Base-by-base conservation (phyloP, 495 filamentous ascomycete genomes). In the Clavariopsis aquatica region DNA sequence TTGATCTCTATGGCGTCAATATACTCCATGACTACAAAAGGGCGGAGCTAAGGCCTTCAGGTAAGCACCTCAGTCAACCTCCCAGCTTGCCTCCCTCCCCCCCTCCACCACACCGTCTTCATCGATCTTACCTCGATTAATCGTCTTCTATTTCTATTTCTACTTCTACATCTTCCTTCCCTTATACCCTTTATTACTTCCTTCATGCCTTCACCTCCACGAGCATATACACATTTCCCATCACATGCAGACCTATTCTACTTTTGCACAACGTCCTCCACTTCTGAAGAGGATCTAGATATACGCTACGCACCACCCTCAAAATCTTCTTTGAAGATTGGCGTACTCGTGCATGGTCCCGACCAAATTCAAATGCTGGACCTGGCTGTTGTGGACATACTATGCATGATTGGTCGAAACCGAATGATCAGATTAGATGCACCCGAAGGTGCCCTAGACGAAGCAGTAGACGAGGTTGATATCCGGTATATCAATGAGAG, bases 221-320 rank as follows among this genome's bases (percentile, higher is more conserved):
- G 51, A 26, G 55, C 45, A 57, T 69, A 69, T 46, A 56, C 67
- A 17, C 46, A 57, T 23, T 52, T 70, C 26, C 67, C 67, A 22
- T 70, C 67, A 1, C 58, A 62, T 24, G 67, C 62, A 36, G 67
- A 70, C 26, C 57, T 70, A 8, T 70, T 70, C 53, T 66, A 70
- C 45, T 64, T 70, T 28, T 70, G 67, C 52, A 70, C 67, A 20
- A 66, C 67, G n/a, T 41, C 45, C 9, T 60, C 55, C 20, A 53
- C 62, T 23, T 66, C 63, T 17, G 62, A 65, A 34, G 57, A 65
- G 22, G 62, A 65, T n/a, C 22, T 70, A 31, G 52, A 62, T n/a
- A 24, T 70, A 8, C 51, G 53, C 22, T 56, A 62, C 34, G 23
- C 46, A 4, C 63, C 67, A 8, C 67, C 67, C 10, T 70, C 67